Percentiles rank a stretch among this genome's conserved stretches.
phyloP scores from a whole-genome alignment of 1,139 yeast species.

The Yamadazyma conglobata region DNA sequence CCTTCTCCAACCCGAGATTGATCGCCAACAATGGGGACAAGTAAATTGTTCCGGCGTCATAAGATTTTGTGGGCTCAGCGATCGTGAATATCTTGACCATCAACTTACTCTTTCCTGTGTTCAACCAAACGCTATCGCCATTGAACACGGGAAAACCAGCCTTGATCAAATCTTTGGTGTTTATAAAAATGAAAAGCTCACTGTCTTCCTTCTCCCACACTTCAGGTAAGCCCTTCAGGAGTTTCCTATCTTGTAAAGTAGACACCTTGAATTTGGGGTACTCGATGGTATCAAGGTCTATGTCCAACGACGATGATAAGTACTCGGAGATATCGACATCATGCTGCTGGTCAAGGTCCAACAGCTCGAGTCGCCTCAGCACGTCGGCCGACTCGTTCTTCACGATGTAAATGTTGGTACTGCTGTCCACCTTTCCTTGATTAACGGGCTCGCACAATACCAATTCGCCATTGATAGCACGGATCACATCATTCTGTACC shows the following conservation, averaged over 20 bases:
- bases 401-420: slow-evolving; percentile 53
- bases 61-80: slow-evolving; percentile 56
- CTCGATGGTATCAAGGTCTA: slow-evolving; percentile 12
- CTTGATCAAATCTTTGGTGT: slow-evolving; percentile 48
- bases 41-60: slow-evolving; percentile 38
- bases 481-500: slow-evolving; percentile 30
- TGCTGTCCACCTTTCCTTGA: slow-evolving; percentile 52
- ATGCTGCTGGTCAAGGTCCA: slow-evolving; percentile 17
- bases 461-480: slow-evolving; percentile 48
- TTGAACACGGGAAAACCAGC: slow-evolving; percentile 58
- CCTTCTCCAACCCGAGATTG: slow-evolving; percentile 41
- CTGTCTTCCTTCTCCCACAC: slow-evolving; percentile 38
- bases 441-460: slow-evolving; percentile 68
- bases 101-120: slow-evolving; percentile 22
- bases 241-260: slow-evolving; percentile 31
- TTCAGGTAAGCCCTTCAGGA: slow-evolving; percentile 22
- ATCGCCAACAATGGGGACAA: slow-evolving; percentile 64
- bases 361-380: slow-evolving; percentile 7
- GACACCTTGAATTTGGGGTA: slow-evolving; percentile 19
- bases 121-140: slow-evolving; percentile 58
- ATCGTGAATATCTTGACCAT: slow-evolving; percentile 54
- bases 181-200: slow-evolving; percentile 51
- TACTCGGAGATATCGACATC: slow-evolving; percentile 37
- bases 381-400: slow-evolving; percentile 18
- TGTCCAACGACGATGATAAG: slow-evolving; percentile 29